Percentiles rank a stretch among this genome's conserved stretches.
Evolutionary conservation across 164 flowering plant genomes (phyloP).

Genomic region (Magnolia changhungtana): DNA sequence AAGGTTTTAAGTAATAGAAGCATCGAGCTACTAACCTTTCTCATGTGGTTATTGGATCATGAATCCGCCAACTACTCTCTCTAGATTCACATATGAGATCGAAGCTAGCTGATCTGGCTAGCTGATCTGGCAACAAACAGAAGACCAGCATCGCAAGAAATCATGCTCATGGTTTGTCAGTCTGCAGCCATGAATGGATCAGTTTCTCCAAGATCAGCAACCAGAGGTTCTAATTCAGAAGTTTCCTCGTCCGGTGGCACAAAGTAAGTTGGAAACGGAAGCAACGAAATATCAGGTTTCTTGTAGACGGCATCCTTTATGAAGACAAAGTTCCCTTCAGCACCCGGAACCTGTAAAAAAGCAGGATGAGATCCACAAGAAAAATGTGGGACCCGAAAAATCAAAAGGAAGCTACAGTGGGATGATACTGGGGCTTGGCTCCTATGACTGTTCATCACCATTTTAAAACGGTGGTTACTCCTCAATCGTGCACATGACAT

Average conservation of each 20-base stretch:
- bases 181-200: slow-evolving; percentile 97
- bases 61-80: neutral
- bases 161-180: slow-evolving; percentile 16
- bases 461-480: no score
- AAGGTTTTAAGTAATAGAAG: no score
- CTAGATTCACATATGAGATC: neutral
- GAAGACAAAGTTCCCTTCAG: slow-evolving; percentile 87
- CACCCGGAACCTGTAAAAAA: slow-evolving; percentile 80
- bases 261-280: slow-evolving; percentile 91
- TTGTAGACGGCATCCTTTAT: slow-evolving; percentile 78
- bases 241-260: slow-evolving; percentile 57
- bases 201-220: slow-evolving; percentile 86
- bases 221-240: slow-evolving; percentile 50
- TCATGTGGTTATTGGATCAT: neutral
- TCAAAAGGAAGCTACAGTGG: neutral
- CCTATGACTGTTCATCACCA: no score
- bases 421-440: no score
- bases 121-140: slow-evolving; percentile 2
- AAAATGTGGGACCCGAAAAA: neutral
- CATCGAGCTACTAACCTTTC: neutral
- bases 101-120: slow-evolving; percentile 5
- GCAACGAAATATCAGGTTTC: slow-evolving; percentile 66
- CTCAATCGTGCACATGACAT: no score
- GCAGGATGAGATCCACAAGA: neutral
- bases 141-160: slow-evolving; percentile 7